Percentiles rank a stretch among this genome's conserved stretches.
phyloP scores from a whole-genome alignment of 306 rosid species.

The Elaeagnus macrophylla region DNA sequence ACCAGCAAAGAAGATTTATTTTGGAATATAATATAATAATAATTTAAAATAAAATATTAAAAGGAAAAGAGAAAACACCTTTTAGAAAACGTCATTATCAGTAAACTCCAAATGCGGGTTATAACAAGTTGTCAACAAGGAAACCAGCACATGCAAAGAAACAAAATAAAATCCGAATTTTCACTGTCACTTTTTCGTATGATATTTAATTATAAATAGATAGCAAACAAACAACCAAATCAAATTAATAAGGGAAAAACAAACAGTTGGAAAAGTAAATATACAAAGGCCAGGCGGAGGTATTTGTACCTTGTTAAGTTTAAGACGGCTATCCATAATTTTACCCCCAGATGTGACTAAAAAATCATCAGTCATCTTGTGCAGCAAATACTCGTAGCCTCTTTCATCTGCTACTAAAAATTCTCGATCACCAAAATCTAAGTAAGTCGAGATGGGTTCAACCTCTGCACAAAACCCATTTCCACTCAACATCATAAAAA shows the following conservation, averaged over 20 bases:
- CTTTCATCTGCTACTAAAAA: conserved; percentile 85
- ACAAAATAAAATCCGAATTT: conserved; percentile 17
- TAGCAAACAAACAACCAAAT: conserved; percentile 6
- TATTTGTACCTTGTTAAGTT: conserved; percentile 67
- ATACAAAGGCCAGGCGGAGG: not conserved
- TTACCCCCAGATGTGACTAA: conserved; percentile 69
- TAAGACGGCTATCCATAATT: conserved; percentile 72
- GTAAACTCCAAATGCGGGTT: conserved; percentile 36
- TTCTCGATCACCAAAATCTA: conserved; percentile 76
- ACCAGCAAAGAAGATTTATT: too few species aligned
- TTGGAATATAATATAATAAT: too few species aligned
- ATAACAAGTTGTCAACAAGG: conserved; percentile 22
- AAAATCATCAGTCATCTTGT: conserved; percentile 74
- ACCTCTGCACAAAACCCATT: conserved; percentile 46
- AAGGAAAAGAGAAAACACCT: conserved; percentile 18
- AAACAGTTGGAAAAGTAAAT: not conserved
- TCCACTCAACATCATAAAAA: not conserved
- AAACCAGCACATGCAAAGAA: conserved; percentile 23
- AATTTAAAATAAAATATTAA: too few species aligned
- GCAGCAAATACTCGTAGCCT: conserved; percentile 71
- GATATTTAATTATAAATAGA: conserved; percentile 8
- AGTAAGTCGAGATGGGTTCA: conserved; percentile 81
- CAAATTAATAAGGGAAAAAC: conserved; percentile 4
- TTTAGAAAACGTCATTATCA: conserved; percentile 54
- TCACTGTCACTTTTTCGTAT: conserved; percentile 8